phyloP scores from a whole-genome alignment of 2,329 filamentous ascomycete genomes.

The Fusarium sp. region DNA sequence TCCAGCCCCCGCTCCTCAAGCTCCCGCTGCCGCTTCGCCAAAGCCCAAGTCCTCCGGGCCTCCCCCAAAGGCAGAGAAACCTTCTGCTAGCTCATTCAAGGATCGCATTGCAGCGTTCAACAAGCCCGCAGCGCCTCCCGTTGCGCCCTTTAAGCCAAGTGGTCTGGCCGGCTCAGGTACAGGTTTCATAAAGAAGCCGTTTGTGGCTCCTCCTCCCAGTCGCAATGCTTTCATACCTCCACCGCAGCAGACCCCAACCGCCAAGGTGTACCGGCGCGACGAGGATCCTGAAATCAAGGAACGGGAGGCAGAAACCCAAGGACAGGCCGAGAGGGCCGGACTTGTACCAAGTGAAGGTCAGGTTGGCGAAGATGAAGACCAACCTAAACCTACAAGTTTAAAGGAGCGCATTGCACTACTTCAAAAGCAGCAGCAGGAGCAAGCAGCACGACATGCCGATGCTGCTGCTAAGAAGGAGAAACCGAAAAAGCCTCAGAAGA shows the following conservation, averaged over 20 bases:
- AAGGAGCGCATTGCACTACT: conserved; percentile 95
- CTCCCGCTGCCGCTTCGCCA: conserved; percentile 39
- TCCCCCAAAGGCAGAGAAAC: conserved; percentile 78
- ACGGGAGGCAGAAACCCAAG: conserved; percentile 70
- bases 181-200: conserved; percentile 94
- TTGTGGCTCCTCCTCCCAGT: conserved; percentile 93
- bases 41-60: conserved; percentile 62
- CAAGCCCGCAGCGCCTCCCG: conserved; percentile 82
- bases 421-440: conserved; percentile 93
- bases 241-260: conserved; percentile 72
- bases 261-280: conserved; percentile 84
- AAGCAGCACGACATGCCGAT: conserved; percentile 83
- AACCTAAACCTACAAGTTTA: conserved; percentile 89
- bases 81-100: conserved; percentile 80
- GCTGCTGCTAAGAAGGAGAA: conserved; percentile 85
- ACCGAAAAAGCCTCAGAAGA: conserved; percentile 79
- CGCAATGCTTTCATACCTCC: conserved; percentile 90
- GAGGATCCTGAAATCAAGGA: conserved; percentile 81
- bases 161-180: conserved; percentile 65
- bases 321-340: conserved; percentile 75
- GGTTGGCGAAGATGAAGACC: conserved; percentile 73
- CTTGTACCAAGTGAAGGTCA: conserved; percentile 58
- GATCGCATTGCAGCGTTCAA: conserved; percentile 99
- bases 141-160: conserved; percentile 88
- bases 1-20: conserved; percentile 37